phyloP scores from a whole-genome alignment of 768 basidiomycete genomes.

The Mycena kentingensis region DNA sequence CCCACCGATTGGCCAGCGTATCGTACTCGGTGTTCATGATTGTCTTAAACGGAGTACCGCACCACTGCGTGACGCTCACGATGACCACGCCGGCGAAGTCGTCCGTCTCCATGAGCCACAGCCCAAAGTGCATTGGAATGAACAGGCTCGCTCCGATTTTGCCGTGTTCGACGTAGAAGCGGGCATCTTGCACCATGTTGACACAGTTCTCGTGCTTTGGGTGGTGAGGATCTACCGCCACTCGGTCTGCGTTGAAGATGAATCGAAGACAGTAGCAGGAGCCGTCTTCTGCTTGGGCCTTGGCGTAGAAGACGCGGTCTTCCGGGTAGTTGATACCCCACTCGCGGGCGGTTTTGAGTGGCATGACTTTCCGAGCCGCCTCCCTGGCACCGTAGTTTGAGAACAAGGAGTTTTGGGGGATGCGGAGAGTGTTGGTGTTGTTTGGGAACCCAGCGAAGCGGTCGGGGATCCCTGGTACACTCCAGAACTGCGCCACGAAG shows the following conservation, averaged over 20 bases:
- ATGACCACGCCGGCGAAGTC: constrained; percentile 1
- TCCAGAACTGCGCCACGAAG: too few relatives aligned
- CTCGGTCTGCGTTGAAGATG: neutral
- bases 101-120: neutral
- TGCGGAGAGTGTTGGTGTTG: too few relatives aligned
- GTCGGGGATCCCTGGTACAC: too few relatives aligned
- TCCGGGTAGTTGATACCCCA: neutral
- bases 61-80: constrained; percentile 11
- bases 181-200: neutral
- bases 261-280: neutral
- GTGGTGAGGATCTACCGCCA: neutral
- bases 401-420: too few relatives aligned
- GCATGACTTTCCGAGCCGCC: neutral
- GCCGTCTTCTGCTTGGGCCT: neutral
- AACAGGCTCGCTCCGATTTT: neutral
- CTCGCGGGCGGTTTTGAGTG: too few relatives aligned
- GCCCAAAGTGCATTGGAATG: neutral
- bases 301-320: neutral
- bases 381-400: too few relatives aligned
- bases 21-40: neutral
- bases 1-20: constrained; percentile 7
- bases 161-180: neutral
- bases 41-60: neutral
- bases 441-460: too few relatives aligned
- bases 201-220: neutral